Evolutionary conservation across 345 rosid genomes (phyloP), one percentile per base, ranked within the genome.

Genomic region (Populus pruinosa): DNA sequence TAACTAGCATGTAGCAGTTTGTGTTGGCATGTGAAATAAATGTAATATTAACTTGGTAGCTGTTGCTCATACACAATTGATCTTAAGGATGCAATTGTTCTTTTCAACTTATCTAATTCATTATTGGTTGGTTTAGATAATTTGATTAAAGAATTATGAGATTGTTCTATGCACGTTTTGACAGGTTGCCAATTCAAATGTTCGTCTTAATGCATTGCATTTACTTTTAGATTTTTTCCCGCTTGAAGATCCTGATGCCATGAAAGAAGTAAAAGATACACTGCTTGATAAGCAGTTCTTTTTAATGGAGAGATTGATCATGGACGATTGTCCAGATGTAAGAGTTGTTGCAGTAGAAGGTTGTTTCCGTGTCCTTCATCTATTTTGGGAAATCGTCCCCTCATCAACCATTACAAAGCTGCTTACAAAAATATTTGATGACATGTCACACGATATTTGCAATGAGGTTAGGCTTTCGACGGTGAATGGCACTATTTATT

Each of bases 271-370:
- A 36, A 93, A 95, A 81, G 98, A 95, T 86, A 80, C 88, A 6
- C 77, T 93, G 72, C 91, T 91, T 64, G 94, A 91, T 70, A 96
- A 86, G 74, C 97, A 96, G 86, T 93, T 92, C 88, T 93, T 88
- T 80, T 84, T 96, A 83, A 56, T 92, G 85, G 99, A 96, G 83
- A 91, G 80, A 76, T 74, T 92, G 76, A 87, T 96, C 77, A 82
- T 80, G 82, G 99, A 96, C 85, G 97, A 91, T 81, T 91, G 96
- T 62, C 96, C 97, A 53, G 93, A 89, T 76, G 88, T 96, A 77
- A 88, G 99, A 87, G 87, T 91, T 82, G 90, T 91, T 82, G 97
- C 98, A 59, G 99, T 96, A 63, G 98, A 96, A 87, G 99, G 99
- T 71, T 89, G 92, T 80, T 92, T 93, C 53, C 93, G 97, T 76